These are phyloP conservation scores for Mangifera indica DNA, from an alignment of 345 rosid species.

Conservation along the genomic window DNA sequence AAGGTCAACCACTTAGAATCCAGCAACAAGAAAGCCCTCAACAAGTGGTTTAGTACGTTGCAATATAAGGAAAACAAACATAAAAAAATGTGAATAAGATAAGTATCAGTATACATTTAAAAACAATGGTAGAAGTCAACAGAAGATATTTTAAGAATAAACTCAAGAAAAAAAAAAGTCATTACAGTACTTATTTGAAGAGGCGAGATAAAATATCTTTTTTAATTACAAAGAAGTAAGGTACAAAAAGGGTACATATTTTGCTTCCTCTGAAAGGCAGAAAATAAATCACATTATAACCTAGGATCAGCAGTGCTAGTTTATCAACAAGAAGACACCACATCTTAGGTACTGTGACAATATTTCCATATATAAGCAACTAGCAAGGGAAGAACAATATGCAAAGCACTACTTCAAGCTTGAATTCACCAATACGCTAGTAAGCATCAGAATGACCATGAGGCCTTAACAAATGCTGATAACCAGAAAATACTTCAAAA, in stretches of 20 bases:
- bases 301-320: background rate
- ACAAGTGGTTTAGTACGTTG: no score
- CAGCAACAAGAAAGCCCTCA: background rate
- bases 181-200: background rate
- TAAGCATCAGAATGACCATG: no score
- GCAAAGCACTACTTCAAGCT: background rate
- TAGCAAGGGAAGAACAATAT: no score
- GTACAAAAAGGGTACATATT: no score
- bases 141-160: background rate
- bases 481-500: no score
- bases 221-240: background rate
- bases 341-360: background rate
- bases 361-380: background rate
- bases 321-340: background rate
- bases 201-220: background rate
- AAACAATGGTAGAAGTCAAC: background rate
- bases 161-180: background rate
- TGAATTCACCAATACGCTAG: background rate
- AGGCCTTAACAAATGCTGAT: background rate
- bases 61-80: background rate
- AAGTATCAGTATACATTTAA: background rate
- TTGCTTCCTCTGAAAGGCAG: background rate
- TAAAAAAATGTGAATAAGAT: no score
- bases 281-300: background rate
- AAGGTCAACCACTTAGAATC: constrained; percentile 10